These are phyloP conservation scores for Closterium sp. DNA, from an alignment of 139 green algal species.

Conservation along the genomic window DNA sequence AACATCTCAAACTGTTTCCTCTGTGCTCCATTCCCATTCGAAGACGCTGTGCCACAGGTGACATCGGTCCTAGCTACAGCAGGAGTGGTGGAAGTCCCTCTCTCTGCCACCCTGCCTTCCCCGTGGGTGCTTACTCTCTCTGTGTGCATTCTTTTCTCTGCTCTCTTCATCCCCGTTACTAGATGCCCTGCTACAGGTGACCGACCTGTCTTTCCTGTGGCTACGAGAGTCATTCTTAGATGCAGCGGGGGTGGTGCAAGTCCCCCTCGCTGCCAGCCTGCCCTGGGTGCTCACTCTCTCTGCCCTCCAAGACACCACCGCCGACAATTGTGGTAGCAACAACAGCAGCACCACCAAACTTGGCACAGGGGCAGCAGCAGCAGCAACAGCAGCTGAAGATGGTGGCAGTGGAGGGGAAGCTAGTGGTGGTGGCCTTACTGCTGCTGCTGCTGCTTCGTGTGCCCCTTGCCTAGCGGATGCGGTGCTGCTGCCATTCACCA, in stretches of 20 bases:
- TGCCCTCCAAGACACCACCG: not conserved
- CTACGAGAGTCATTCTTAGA: slow-evolving; percentile 22
- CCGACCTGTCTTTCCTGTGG: slow-evolving; percentile 17
- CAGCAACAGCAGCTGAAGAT: not conserved
- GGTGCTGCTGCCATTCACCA: slow-evolving; percentile 37
- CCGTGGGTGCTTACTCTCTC: too few species aligned
- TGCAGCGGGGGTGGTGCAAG: not conserved
- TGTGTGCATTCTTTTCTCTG: too few species aligned
- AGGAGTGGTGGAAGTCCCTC: too few species aligned
- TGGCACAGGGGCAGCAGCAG: too few species aligned
- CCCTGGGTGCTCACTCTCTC: slow-evolving; percentile 2
- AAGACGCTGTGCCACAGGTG: too few species aligned
- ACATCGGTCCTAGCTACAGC: too few species aligned
- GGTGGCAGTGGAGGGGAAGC: slow-evolving; percentile 43
- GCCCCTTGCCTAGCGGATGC: slow-evolving; percentile 14
- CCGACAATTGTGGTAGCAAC: not conserved
- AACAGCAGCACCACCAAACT: not conserved
- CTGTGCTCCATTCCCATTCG: too few species aligned
- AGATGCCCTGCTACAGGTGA: not conserved
- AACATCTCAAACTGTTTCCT: too few species aligned
- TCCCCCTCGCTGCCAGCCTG: not conserved
- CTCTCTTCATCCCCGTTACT: not conserved
- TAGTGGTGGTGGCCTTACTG: slow-evolving; percentile 23
- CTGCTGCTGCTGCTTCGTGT: slow-evolving; percentile 3
- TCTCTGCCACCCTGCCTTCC: not conserved